These are phyloP conservation scores for Xylaria sp. DNA, from an alignment of 495 filamentous ascomycete species.

Conservation along the genomic window DNA sequence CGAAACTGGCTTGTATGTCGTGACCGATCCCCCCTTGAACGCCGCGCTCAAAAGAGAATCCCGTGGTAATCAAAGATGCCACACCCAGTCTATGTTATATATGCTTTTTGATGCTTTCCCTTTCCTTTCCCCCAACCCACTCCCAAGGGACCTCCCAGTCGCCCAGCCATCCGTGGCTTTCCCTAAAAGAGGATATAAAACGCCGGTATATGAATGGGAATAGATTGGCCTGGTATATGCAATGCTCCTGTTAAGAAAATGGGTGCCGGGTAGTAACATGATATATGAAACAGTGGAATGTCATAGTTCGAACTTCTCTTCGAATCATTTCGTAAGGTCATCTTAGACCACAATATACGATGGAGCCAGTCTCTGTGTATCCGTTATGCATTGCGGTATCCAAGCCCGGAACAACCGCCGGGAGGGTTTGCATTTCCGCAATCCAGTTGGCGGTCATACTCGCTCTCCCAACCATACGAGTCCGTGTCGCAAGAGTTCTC, in stretches of 20 bases:
- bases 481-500: slow-evolving; percentile 43
- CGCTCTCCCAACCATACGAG: slow-evolving; percentile 58
- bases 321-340: not conserved
- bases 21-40: slow-evolving; percentile 1
- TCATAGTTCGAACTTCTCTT: not conserved
- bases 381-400: not conserved
- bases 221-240: slow-evolving; percentile 13
- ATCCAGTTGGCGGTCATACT: slow-evolving; percentile 44
- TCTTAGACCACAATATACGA: not conserved
- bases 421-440: slow-evolving; percentile 23
- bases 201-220: slow-evolving; percentile 17
- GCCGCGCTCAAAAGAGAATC: slow-evolving; percentile 12
- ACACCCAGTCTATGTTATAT: slow-evolving; percentile 21
- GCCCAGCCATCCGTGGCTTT: slow-evolving; percentile 14
- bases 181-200: not conserved
- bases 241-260: not conserved
- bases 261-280: not conserved
- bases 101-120: slow-evolving; percentile 24
- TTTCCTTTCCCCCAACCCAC: not conserved
- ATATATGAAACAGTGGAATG: not conserved
- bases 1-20: not conserved
- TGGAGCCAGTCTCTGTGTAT: not conserved
- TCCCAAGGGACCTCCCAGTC: slow-evolving; percentile 6
- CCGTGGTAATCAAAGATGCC: not conserved
- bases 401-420: not conserved